These are phyloP conservation scores for Verticillium nubilum DNA, from an alignment of 2,329 filamentous ascomycete genomes.

Conservation along the genomic window DNA sequence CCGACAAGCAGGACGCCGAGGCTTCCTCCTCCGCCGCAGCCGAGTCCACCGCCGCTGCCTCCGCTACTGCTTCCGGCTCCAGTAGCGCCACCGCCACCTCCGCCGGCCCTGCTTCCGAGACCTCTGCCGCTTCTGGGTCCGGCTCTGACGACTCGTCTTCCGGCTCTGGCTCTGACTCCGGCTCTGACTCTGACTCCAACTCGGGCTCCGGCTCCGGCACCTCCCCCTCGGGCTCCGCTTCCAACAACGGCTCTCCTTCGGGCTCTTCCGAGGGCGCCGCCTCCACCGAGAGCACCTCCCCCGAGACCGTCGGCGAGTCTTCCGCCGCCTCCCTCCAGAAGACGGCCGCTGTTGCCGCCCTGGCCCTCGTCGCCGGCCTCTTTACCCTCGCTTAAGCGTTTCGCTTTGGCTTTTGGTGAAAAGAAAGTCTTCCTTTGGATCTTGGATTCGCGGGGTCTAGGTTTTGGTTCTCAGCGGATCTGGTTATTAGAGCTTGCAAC, in stretches of 20 bases:
- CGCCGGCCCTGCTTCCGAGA: background rate
- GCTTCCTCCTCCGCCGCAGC: slow-evolving; percentile 13
- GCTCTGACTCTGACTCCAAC: slow-evolving; percentile 10
- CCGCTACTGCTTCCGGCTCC: slow-evolving; percentile 12
- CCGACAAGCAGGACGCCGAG: slow-evolving; percentile 18
- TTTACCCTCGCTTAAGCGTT: slow-evolving; percentile 12
- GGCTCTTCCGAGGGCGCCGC: background rate
- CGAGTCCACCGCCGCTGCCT: slow-evolving; percentile 8
- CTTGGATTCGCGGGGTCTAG: background rate
- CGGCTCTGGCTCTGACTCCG: slow-evolving; percentile 9
- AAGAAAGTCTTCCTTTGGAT: background rate
- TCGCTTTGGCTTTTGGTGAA: background rate
- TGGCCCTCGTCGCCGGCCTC: slow-evolving; percentile 12
- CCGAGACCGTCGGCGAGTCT: slow-evolving; percentile 3
- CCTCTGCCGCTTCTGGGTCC: slow-evolving; percentile 2
- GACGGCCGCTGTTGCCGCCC: slow-evolving; percentile 7
- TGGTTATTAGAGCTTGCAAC: background rate
- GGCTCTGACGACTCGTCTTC: slow-evolving; percentile 12
- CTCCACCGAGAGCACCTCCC: slow-evolving; percentile 1
- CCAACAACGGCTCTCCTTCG: background rate
- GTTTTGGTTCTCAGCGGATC: background rate
- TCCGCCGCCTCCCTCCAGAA: slow-evolving; percentile 3
- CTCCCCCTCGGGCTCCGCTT: background rate
- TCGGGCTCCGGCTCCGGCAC: slow-evolving; percentile 10
- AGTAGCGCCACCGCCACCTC: slow-evolving; percentile 4